These are phyloP conservation scores for Seiridium unicorne DNA, from an alignment of 2,329 filamentous ascomycete species.

Conservation along the genomic window DNA sequence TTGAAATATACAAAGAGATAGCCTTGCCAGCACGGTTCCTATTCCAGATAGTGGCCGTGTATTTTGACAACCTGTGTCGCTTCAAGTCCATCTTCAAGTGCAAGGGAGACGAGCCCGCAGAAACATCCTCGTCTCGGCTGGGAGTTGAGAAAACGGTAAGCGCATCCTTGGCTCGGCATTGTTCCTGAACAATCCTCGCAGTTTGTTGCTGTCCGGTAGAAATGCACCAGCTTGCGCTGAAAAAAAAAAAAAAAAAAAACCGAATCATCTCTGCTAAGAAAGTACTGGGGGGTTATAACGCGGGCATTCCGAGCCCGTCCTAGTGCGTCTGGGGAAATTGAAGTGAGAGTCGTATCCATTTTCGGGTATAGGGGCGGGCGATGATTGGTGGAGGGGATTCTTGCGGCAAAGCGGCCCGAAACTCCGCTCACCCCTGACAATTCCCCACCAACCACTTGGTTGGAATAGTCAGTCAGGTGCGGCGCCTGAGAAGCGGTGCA, in stretches of 20 bases:
- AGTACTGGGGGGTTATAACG: no score
- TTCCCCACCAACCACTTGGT: conserved; percentile 5
- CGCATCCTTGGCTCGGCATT: no score
- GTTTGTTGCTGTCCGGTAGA: no score
- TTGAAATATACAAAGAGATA: neutral
- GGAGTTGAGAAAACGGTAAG: no score
- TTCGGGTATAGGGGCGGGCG: neutral
- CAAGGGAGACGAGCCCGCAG: no score
- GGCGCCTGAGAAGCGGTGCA: conserved; percentile 1
- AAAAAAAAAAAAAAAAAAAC: no score
- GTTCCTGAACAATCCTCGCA: no score
- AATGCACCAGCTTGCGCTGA: no score
- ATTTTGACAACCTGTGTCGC: neutral
- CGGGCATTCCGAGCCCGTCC: no score
- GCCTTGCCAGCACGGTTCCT: neutral
- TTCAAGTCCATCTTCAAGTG: no score
- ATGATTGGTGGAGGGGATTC: conserved; percentile 8
- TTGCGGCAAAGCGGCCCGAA: conserved; percentile 7
- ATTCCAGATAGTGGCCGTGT: neutral
- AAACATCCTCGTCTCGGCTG: no score
- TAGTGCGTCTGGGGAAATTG: neutral
- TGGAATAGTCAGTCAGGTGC: neutral
- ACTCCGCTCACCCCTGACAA: neutral
- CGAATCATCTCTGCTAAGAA: no score
- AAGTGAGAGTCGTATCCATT: conserved; percentile 12